A percentile compares a stretch with the other conserved stretches of the same genome.
phyloP scores from a whole-genome alignment of 1,284 basidiomycete genomes.

The Rhizoctonia solani region DNA sequence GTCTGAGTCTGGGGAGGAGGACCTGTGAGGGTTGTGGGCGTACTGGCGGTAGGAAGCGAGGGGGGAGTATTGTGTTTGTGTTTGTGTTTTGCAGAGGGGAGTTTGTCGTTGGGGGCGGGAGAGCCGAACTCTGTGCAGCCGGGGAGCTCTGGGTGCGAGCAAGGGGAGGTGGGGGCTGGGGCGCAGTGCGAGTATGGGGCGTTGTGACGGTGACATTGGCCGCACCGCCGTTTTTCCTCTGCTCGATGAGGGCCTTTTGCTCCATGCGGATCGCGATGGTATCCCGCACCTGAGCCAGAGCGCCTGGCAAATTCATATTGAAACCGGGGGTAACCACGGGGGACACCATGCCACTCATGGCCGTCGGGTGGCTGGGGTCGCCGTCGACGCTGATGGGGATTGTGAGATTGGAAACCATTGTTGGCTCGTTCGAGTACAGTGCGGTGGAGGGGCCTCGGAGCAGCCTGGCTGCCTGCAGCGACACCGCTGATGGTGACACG shows the following conservation, averaged over 20 bases:
- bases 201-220: background rate
- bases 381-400: background rate
- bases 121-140: no score
- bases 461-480: background rate
- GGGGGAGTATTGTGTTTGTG: no score
- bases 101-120: no score
- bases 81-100: no score
- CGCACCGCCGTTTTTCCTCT: slow-evolving; percentile 21
- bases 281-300: slow-evolving; percentile 22
- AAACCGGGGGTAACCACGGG: slow-evolving; percentile 26
- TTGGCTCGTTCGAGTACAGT: slow-evolving; percentile 23
- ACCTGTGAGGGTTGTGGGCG: slow-evolving; percentile 8
- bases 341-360: slow-evolving; percentile 19
- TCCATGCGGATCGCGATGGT: slow-evolving; percentile 30
- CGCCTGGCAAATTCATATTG: slow-evolving; percentile 21
- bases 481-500: slow-evolving; percentile 25
- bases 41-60: background rate
- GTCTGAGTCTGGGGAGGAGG: slow-evolving; percentile 13
- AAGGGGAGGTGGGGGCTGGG: no score
- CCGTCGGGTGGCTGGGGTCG: background rate
- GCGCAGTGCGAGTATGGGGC: no score
- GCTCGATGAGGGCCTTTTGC: slow-evolving; percentile 31
- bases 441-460: slow-evolving; percentile 13
- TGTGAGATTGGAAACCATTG: slow-evolving; percentile 2
- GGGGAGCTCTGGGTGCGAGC: no score